These are phyloP conservation scores for Musa beccarii DNA, from an alignment of 176 grass and related monocot genomes.

Conservation along the genomic window DNA sequence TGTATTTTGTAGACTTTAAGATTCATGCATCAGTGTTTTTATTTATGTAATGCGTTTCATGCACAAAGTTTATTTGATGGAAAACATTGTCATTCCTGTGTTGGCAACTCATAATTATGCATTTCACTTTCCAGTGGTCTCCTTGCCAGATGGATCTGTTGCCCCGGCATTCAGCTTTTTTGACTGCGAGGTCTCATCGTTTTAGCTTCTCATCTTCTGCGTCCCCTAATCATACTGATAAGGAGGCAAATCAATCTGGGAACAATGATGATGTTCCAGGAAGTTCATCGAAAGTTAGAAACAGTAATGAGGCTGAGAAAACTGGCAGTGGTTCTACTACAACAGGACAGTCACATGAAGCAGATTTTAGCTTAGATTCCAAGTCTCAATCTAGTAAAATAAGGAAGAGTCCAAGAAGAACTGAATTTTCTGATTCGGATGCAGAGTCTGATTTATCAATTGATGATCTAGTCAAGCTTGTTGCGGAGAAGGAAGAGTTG, in stretches of 20 bases:
- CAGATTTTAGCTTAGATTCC: constrained; percentile 9
- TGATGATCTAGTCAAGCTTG: constrained; percentile 56
- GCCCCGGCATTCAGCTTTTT: background rate
- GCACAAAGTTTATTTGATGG: too few relatives aligned
- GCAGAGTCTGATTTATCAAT: constrained; percentile 35
- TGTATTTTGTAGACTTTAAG: too few relatives aligned
- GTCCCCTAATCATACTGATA: constrained; percentile 1
- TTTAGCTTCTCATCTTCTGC: constrained; percentile 12
- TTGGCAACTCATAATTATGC: too few relatives aligned
- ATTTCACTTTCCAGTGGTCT: background rate
- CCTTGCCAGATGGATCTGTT: background rate
- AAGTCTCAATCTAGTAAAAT: constrained; percentile 5
- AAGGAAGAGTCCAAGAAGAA: constrained; percentile 23
- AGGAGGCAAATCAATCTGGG: constrained; percentile 18
- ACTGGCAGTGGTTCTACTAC: constrained; percentile 20
- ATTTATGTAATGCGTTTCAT: too few relatives aligned
- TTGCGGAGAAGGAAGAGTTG: constrained; percentile 58
- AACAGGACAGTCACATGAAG: constrained; percentile 20
- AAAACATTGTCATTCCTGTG: too few relatives aligned
- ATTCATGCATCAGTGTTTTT: too few relatives aligned
- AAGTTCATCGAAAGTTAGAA: background rate
- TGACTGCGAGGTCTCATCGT: background rate
- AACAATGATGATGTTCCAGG: background rate
- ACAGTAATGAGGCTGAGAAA: constrained; percentile 10
- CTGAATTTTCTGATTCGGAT: constrained; percentile 43